These are phyloP conservation scores for Tetramitus jugosus DNA, from an alignment of 208 protist species.

Conservation along the genomic window DNA sequence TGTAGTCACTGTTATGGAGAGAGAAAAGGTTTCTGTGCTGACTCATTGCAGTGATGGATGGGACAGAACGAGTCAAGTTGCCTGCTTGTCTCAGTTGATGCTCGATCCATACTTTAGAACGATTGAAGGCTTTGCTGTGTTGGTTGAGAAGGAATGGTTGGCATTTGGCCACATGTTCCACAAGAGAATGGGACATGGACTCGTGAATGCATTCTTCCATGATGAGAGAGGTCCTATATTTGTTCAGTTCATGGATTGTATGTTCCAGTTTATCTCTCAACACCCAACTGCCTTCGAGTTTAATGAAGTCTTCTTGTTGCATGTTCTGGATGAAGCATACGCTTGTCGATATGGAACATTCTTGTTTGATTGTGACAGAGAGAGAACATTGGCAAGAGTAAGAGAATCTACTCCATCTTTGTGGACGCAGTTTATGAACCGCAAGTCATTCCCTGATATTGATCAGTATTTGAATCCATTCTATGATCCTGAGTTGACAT, in stretches of 20 bases:
- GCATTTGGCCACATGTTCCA: slow-evolving; percentile 69
- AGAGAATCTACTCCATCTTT: not conserved
- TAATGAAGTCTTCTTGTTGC: slow-evolving; percentile 54
- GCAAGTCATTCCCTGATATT: not conserved
- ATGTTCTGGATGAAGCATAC: slow-evolving; percentile 60
- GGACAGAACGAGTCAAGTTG: slow-evolving; percentile 58
- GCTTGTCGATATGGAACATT: slow-evolving; percentile 71
- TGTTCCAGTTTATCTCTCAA: slow-evolving; percentile 64
- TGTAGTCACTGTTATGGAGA: slow-evolving; percentile 12
- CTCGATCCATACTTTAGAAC: slow-evolving; percentile 68
- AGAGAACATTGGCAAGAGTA: not conserved
- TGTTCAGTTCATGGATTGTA: slow-evolving; percentile 75
- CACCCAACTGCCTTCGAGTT: slow-evolving; percentile 71
- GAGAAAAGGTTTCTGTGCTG: slow-evolving; percentile 36
- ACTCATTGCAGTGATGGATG: slow-evolving; percentile 72
- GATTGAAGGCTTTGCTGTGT: slow-evolving; percentile 52
- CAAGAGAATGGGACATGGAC: slow-evolving; percentile 43
- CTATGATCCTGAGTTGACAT: slow-evolving; percentile 7
- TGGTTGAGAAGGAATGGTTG: slow-evolving; percentile 78
- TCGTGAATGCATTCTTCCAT: not conserved
- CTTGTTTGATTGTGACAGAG: slow-evolving; percentile 51
- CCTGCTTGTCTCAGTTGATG: slow-evolving; percentile 46
- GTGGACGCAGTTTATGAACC: not conserved
- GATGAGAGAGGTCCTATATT: slow-evolving; percentile 57
- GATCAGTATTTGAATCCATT: slow-evolving; percentile 7